phyloP scores from a whole-genome alignment of 2,329 filamentous ascomycete genomes.

The Alternaria burnsii region DNA sequence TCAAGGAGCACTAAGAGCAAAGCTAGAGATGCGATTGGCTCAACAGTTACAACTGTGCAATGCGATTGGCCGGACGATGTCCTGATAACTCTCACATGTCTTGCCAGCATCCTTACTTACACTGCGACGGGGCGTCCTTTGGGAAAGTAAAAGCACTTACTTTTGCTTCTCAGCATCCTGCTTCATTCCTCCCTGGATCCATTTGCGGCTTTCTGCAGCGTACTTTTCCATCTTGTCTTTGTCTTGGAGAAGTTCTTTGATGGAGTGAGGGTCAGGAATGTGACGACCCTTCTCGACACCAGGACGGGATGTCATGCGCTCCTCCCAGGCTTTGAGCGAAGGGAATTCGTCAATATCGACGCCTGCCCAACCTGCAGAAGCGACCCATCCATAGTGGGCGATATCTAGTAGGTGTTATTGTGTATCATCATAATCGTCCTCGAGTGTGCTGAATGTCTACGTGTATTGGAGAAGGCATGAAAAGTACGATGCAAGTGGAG shows the following conservation, averaged over 20 bases:
- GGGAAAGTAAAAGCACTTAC: slow-evolving; percentile 29
- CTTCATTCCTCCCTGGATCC: slow-evolving; percentile 77
- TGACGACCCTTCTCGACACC: slow-evolving; percentile 79
- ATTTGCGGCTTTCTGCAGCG: slow-evolving; percentile 62
- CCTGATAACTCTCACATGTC: neutral
- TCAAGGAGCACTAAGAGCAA: neutral
- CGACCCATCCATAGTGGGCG: slow-evolving; percentile 80
- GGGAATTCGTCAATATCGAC: slow-evolving; percentile 80
- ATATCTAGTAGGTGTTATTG: slow-evolving; percentile 64
- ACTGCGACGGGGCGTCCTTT: neutral
- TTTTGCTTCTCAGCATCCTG: slow-evolving; percentile 58
- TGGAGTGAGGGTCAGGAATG: slow-evolving; percentile 70
- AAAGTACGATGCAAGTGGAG: neutral
- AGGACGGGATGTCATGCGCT: slow-evolving; percentile 71
- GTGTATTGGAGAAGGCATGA: neutral
- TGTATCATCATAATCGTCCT: neutral
- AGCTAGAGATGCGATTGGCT: slow-evolving; percentile 3
- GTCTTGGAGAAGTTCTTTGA: slow-evolving; percentile 67
- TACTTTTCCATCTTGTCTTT: slow-evolving; percentile 66
- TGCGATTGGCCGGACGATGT: neutral
- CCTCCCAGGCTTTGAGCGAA: slow-evolving; percentile 77
- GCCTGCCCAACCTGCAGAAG: slow-evolving; percentile 66
- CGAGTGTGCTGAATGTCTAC: neutral
- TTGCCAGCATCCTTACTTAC: neutral
- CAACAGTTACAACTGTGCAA: neutral